Percentiles rank a stretch among this genome's conserved stretches.
Conservation (phyloP, 148 eudicot genomes). For the Heliosperma pusillum region DNA sequence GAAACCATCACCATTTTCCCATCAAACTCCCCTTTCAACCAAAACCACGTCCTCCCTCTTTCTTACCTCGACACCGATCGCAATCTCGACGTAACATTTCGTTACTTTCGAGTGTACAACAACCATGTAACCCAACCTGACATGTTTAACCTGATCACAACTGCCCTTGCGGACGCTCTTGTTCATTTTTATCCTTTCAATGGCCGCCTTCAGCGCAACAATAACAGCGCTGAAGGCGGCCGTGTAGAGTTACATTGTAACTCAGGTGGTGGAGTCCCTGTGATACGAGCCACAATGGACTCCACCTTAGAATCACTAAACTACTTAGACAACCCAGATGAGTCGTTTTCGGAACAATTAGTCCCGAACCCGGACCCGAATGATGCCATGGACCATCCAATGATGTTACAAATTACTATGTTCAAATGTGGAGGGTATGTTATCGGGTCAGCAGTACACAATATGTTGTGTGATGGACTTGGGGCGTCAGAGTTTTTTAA, state of each 20-base stretch:
- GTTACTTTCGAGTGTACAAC: slow-evolving; percentile 56
- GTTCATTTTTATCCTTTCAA: slow-evolving; percentile 45
- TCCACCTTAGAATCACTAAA: slow-evolving; percentile 18
- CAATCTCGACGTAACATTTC: slow-evolving; percentile 58
- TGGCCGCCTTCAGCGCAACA: slow-evolving; percentile 35
- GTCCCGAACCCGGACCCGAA: slow-evolving; percentile 11
- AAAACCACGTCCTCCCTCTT: slow-evolving; percentile 49
- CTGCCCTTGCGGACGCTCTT: slow-evolving; percentile 49
- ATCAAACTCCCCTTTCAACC: slow-evolving; percentile 31
- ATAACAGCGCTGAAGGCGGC: slow-evolving; percentile 6
- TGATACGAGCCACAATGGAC: slow-evolving; percentile 10
- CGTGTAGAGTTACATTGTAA: slow-evolving; percentile 7
- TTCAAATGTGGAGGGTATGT: slow-evolving; percentile 60
- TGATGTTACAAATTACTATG: slow-evolving; percentile 36
- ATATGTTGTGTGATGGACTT: slow-evolving; percentile 54
- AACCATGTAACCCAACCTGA: slow-evolving; percentile 19
- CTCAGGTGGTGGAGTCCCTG: neutral
- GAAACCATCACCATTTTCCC: slow-evolving; percentile 9
- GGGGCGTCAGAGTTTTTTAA: slow-evolving; percentile 63
- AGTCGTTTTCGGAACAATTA: slow-evolving; percentile 6
- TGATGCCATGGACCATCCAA: slow-evolving; percentile 18
- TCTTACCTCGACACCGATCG: slow-evolving; percentile 74
- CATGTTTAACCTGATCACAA: slow-evolving; percentile 43
- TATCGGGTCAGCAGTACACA: slow-evolving; percentile 58
- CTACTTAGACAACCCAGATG: slow-evolving; percentile 15